Evolutionary conservation across 1,284 basidiomycete genomes (phyloP).

Genomic region (Cryptococcus depauperatus): DNA sequence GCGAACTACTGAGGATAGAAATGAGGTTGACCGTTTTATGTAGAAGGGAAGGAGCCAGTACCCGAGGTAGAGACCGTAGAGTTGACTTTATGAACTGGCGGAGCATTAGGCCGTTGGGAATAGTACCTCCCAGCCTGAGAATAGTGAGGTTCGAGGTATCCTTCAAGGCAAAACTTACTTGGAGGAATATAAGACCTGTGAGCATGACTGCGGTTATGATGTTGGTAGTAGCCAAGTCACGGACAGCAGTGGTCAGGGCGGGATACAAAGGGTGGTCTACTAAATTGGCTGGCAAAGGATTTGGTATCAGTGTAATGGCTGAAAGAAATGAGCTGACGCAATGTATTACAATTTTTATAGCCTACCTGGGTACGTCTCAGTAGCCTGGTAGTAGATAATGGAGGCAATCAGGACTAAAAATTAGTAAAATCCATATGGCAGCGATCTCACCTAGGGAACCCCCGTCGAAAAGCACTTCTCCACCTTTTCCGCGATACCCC

Average conservation of each 20-base stretch:
- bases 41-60: conserved; percentile 3
- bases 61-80: conserved; percentile 6
- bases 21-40: conserved; percentile 5
- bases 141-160: background rate
- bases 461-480: conserved; percentile 42
- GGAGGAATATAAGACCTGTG: conserved; percentile 41
- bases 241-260: conserved; percentile 26
- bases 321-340: background rate
- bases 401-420: conserved; percentile 31
- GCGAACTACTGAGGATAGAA: conserved; percentile 17
- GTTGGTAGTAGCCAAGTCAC: conserved; percentile 41
- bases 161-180: conserved; percentile 20
- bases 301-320: conserved; percentile 34
- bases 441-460: conserved; percentile 32
- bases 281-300: conserved; percentile 24
- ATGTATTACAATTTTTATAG: background rate
- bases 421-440: background rate
- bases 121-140: conserved; percentile 39
- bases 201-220: conserved; percentile 43
- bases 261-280: conserved; percentile 29
- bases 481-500: conserved; percentile 25
- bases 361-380: conserved; percentile 36
- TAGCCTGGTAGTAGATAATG: conserved; percentile 37
- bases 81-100: conserved; percentile 10
- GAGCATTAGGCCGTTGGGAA: conserved; percentile 17